These are phyloP conservation scores for Xylariaceae sp. DNA, from an alignment of 2,329 filamentous ascomycete species.

Conservation along the genomic window DNA sequence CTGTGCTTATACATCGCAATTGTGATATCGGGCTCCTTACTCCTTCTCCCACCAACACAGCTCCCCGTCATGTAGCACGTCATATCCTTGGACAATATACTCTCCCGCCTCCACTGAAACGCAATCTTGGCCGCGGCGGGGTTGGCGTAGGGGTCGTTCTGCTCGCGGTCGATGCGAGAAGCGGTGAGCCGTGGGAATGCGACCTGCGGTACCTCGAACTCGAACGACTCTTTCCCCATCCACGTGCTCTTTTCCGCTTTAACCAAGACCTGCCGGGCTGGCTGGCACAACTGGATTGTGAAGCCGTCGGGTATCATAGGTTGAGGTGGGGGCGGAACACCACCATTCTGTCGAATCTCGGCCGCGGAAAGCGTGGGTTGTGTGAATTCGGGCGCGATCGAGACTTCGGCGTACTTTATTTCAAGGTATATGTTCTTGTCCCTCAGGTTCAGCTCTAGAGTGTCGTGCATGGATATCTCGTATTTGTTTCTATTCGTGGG, in stretches of 20 bases:
- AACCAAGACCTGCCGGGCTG: constrained; percentile 75
- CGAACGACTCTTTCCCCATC: constrained; percentile 78
- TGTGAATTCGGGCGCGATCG: constrained; percentile 80
- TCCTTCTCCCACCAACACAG: constrained; percentile 68
- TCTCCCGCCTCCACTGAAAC: constrained; percentile 88
- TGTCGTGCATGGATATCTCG: constrained; percentile 79
- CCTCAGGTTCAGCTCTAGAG: constrained; percentile 67
- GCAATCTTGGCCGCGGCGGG: constrained; percentile 68
- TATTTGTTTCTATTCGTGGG: constrained; percentile 76
- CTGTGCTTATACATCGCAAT: constrained; percentile 79
- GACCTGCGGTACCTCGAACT: constrained; percentile 86
- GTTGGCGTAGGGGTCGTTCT: constrained; percentile 51
- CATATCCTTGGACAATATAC: constrained; percentile 80
- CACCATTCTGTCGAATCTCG: constrained; percentile 70
- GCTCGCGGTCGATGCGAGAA: constrained; percentile 72
- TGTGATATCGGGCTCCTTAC: constrained; percentile 91
- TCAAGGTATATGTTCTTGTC: no score
- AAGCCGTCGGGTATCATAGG: constrained; percentile 76
- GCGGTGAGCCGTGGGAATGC: constrained; percentile 77
- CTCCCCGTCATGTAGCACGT: constrained; percentile 83
- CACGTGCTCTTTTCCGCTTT: constrained; percentile 70
- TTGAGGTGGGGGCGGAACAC: constrained; percentile 59
- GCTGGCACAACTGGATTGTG: constrained; percentile 87
- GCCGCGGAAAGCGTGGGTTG: constrained; percentile 78
- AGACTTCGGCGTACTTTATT: constrained; percentile 81